Evolutionary conservation across 1,284 basidiomycete genomes (phyloP).

Genomic region (Leucoagaricus sp.): DNA sequence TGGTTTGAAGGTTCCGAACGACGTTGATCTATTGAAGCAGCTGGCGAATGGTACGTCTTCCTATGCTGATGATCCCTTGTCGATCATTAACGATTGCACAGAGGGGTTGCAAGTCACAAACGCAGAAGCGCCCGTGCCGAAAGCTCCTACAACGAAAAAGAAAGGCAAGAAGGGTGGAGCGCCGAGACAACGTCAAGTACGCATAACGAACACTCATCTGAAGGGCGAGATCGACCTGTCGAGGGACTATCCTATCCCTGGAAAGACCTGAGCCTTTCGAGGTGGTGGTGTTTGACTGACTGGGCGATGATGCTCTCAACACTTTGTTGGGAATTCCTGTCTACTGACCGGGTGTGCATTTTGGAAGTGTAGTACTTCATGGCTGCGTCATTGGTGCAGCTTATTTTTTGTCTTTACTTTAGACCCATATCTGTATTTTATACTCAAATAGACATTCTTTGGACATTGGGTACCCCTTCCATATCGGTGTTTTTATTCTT

Average conservation of each 20-base stretch:
- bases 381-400: too few species aligned
- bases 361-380: too few species aligned
- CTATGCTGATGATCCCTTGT: slow-evolving; percentile 12
- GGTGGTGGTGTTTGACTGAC: too few species aligned
- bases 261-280: slow-evolving; percentile 40
- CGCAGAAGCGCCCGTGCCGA: slow-evolving; percentile 53
- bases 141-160: slow-evolving; percentile 64
- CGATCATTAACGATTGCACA: slow-evolving; percentile 25
- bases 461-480: too few species aligned
- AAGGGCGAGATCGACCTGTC: slow-evolving; percentile 83
- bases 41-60: slow-evolving; percentile 61
- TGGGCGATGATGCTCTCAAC: too few species aligned
- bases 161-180: slow-evolving; percentile 78
- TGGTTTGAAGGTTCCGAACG: slow-evolving; percentile 78
- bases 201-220: slow-evolving; percentile 87
- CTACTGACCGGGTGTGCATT: too few species aligned
- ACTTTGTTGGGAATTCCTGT: too few species aligned
- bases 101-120: slow-evolving; percentile 80
- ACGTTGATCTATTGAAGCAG: slow-evolving; percentile 77
- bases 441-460: too few species aligned
- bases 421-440: too few species aligned
- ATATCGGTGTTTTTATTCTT: too few species aligned
- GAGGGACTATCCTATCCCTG: slow-evolving; percentile 60
- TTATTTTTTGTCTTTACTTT: too few species aligned
- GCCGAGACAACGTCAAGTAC: slow-evolving; percentile 71